phyloP scores from a whole-genome alignment of 2,329 filamentous ascomycete species.

The Mycosphaerella sp. region DNA sequence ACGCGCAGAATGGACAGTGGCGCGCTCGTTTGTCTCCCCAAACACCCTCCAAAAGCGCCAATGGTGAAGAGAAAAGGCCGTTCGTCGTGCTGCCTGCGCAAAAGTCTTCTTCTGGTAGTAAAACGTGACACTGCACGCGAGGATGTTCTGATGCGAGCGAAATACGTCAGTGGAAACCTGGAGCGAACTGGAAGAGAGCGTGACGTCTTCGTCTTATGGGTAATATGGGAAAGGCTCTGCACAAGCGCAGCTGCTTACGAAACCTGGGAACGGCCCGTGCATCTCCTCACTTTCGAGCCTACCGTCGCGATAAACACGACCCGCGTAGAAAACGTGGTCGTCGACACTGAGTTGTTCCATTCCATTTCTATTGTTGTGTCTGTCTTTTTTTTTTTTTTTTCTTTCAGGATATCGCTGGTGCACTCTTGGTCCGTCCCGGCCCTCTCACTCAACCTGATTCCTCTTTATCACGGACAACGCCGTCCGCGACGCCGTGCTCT shows the following conservation, averaged over 20 bases:
- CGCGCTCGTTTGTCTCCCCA: not conserved
- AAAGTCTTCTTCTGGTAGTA: slow-evolving; percentile 3
- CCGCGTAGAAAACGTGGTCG: too few species aligned
- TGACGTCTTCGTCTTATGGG: slow-evolving; percentile 7
- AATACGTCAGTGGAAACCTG: slow-evolving; percentile 7
- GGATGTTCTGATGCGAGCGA: not conserved
- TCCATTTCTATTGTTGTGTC: too few species aligned
- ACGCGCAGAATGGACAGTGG: not conserved
- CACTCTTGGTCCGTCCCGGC: too few species aligned
- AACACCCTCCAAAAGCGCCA: not conserved
- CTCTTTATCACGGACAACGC: too few species aligned
- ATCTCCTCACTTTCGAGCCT: not conserved
- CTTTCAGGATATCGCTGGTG: too few species aligned
- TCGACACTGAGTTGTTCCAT: too few species aligned
- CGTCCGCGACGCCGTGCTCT: too few species aligned
- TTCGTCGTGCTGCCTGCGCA: not conserved
- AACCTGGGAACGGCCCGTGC: not conserved
- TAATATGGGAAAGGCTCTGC: slow-evolving; percentile 4
- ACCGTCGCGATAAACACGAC: too few species aligned
- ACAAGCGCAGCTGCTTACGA: not conserved
- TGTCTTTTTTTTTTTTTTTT: too few species aligned
- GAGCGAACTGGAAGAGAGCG: not conserved
- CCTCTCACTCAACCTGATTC: too few species aligned
- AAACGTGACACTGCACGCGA: slow-evolving; percentile 8
- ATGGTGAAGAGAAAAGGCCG: not conserved